phyloP scores from a whole-genome alignment of 202 grass and related monocot genomes.

The Brachypodium distachyon region DNA sequence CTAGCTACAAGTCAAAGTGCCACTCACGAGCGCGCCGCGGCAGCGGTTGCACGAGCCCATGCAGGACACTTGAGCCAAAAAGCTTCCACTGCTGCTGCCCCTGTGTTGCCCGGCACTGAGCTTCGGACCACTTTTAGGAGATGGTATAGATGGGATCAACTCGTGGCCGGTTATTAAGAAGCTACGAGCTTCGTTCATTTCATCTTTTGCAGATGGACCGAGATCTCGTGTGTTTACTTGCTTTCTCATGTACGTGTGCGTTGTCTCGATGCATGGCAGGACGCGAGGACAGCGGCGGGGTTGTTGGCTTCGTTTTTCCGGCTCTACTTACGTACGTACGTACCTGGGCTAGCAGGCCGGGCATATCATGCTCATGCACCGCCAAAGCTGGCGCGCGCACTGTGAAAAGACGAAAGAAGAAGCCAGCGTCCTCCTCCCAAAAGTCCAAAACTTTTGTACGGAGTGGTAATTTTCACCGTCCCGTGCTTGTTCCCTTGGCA shows the following conservation, averaged over 20 bases:
- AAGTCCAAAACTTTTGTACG: background rate
- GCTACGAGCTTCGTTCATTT: too few relatives aligned
- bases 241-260: background rate
- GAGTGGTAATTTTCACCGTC: conserved; percentile 1
- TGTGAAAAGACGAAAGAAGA: background rate
- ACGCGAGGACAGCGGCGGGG: background rate
- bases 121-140: background rate
- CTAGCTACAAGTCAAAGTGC: background rate
- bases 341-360: background rate
- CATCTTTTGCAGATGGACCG: too few relatives aligned
- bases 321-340: too few relatives aligned
- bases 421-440: background rate
- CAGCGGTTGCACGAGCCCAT: background rate
- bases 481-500: background rate
- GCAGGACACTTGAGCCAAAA: background rate
- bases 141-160: background rate
- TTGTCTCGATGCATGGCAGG: background rate
- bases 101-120: background rate
- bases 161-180: background rate
- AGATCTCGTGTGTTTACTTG: background rate
- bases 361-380: too few relatives aligned
- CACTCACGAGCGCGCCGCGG: background rate
- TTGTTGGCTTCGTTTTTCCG: background rate
- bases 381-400: background rate
- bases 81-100: background rate